A percentile compares a stretch with the other conserved stretches of the same genome.
Conservation (phyloP, 2,329 filamentous ascomycete species). For the Fusarium sp. region DNA sequence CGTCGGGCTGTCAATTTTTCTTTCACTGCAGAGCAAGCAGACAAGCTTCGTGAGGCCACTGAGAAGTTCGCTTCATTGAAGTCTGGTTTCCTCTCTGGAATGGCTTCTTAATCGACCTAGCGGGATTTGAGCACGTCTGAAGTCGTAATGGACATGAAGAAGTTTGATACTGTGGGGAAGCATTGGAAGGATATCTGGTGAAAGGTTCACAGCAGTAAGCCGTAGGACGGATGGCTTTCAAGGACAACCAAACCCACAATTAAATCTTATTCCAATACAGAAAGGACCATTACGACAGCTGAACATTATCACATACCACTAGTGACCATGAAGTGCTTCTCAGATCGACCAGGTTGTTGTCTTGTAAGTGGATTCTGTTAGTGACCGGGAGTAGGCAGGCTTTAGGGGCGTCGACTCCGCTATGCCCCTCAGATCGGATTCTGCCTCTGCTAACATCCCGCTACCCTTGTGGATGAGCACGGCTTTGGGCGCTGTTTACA, state of each 20-base stretch:
- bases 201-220: neutral
- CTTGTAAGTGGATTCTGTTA: neutral
- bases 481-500: neutral
- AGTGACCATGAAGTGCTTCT: neutral
- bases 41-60: neutral
- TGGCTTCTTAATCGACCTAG: neutral
- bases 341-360: neutral
- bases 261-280: neutral
- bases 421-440: neutral
- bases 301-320: neutral
- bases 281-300: no score
- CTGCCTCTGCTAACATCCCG: neutral
- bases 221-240: neutral
- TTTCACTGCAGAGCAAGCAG: conserved; percentile 3
- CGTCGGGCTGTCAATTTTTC: conserved; percentile 16
- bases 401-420: neutral
- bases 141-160: neutral
- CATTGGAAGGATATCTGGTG: neutral
- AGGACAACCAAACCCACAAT: neutral
- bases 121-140: no score
- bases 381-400: neutral
- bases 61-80: conserved; percentile 19
- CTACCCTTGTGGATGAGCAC: neutral
- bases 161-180: neutral
- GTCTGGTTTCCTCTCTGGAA: conserved; percentile 14